phyloP scores from a whole-genome alignment of 2,329 filamentous ascomycete species.

The Aspergillus pseudoglaucus region DNA sequence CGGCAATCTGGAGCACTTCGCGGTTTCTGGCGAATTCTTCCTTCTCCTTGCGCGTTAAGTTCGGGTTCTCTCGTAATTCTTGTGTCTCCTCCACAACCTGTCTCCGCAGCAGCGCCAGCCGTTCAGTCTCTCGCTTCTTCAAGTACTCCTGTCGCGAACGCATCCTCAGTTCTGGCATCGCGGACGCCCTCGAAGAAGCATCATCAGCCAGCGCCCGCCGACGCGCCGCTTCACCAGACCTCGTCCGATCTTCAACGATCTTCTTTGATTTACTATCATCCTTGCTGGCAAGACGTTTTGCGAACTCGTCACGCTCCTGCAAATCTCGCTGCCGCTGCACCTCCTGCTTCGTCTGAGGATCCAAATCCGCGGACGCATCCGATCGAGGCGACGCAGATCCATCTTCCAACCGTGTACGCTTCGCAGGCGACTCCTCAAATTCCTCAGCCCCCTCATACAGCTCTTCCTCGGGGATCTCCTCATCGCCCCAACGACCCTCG shows the following conservation, averaged over 20 bases:
- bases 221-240: constrained; percentile 53
- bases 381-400: constrained; percentile 32
- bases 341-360: constrained; percentile 55
- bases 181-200: constrained; percentile 59
- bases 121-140: constrained; percentile 83
- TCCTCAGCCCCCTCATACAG: constrained; percentile 45
- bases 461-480: constrained; percentile 47
- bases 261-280: constrained; percentile 67
- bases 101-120: constrained; percentile 75
- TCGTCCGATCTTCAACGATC: constrained; percentile 54
- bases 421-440: constrained; percentile 63
- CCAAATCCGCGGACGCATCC: constrained; percentile 44
- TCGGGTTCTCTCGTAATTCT: constrained; percentile 69
- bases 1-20: constrained; percentile 71
- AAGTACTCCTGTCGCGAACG: constrained; percentile 88
- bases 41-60: constrained; percentile 70
- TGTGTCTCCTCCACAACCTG: constrained; percentile 85
- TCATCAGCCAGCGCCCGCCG: constrained; percentile 61
- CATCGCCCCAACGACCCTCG: constrained; percentile 76
- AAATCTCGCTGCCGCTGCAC: constrained; percentile 59
- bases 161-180: constrained; percentile 73
- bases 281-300: constrained; percentile 66
- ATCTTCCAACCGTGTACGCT: constrained; percentile 62
- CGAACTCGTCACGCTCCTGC: constrained; percentile 71
- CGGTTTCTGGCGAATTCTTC: constrained; percentile 84